Base-by-base conservation (phyloP, 176 grass and related monocot species). In the Triticum turgidum region DNA sequence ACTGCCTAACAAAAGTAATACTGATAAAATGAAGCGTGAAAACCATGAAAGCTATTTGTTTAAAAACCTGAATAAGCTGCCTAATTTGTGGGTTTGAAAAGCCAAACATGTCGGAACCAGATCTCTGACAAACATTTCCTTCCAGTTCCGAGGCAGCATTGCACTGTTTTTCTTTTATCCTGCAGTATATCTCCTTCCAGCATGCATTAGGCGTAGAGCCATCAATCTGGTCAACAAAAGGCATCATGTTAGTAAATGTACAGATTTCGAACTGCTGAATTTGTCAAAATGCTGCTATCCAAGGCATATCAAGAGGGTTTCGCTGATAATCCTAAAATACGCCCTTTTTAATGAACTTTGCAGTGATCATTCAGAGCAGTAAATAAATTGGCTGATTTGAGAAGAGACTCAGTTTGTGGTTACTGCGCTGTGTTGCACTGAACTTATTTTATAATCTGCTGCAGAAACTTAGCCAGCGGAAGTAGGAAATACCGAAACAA, bases 81-180 rank as follows among this genome's bases (percentile, higher is more conserved):
- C 86, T 89, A 87, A 99, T 91, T 87, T 92, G 94, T 17, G 94
- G 89, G 79, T 96, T 91, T 61, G 94, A 99, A 83, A 99, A 99
- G 33, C 97, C 97, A 96, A 99, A 99, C 97, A 99, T 96, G 83
- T 90, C 89, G 8, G 92, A 96, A 65, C 97, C 97, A 91, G 92
- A 96, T 64, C 90, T 91, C 75, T 92, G 94, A 70, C 84, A 75
- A 85, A 92, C 78, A 83, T 84, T 92, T 92, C 85, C 84, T 75
- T 92, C 92, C 14, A 62, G 79, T 83, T 86, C 94, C 38, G 84
- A 74, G 81, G 85, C 64, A 80, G 25, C 87, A 85, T 85, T 89
- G 41, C 68, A 69, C 32, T 94, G 92, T 58, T 91, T 92, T 80
- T 94, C 85, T 84, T 85, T 99, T 77, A 99, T 85, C 86, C 79